phyloP scores from a whole-genome alignment of 768 basidiomycete species.

The Daedaleopsis nitida region DNA sequence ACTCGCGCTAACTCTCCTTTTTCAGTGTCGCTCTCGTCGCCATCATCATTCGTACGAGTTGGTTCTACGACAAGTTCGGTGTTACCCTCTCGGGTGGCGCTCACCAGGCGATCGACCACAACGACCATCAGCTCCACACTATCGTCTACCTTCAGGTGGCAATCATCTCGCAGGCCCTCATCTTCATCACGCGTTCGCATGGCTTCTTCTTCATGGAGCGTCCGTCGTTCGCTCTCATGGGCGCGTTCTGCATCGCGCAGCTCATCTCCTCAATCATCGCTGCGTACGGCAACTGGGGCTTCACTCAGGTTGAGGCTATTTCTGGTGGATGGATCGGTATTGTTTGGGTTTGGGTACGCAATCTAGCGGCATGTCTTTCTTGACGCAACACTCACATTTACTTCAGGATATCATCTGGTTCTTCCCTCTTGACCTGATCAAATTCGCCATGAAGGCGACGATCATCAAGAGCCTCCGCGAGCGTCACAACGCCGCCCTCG shows the following conservation, averaged over 20 bases:
- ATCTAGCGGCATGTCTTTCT: neutral
- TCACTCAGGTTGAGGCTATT: constrained; percentile 79
- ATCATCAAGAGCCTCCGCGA: constrained; percentile 83
- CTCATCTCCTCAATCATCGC: constrained; percentile 96
- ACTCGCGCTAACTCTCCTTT: constrained; percentile 14
- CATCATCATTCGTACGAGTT: constrained; percentile 82
- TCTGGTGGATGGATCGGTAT: constrained; percentile 97
- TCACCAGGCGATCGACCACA: constrained; percentile 41
- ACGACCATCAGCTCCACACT: constrained; percentile 81
- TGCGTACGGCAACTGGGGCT: constrained; percentile 91
- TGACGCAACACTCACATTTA: constrained; percentile 17
- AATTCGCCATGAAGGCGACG: constrained; percentile 95
- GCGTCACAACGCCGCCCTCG: constrained; percentile 48
- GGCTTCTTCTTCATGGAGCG: constrained; percentile 97
- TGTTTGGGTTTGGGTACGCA: constrained; percentile 93
- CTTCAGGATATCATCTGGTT: constrained; percentile 92
- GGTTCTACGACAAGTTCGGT: constrained; percentile 88
- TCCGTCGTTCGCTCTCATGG: constrained; percentile 84
- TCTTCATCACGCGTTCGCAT: constrained; percentile 94
- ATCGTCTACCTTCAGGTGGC: constrained; percentile 96
- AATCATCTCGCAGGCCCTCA: constrained; percentile 97
- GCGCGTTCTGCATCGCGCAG: constrained; percentile 92
- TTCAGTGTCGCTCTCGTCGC: constrained; percentile 73
- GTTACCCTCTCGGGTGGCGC: constrained; percentile 51
- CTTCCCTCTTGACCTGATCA: constrained; percentile 92